phyloP scores from a whole-genome alignment of 2,329 filamentous ascomycete genomes.

The Pseudogymnoascus sp. region DNA sequence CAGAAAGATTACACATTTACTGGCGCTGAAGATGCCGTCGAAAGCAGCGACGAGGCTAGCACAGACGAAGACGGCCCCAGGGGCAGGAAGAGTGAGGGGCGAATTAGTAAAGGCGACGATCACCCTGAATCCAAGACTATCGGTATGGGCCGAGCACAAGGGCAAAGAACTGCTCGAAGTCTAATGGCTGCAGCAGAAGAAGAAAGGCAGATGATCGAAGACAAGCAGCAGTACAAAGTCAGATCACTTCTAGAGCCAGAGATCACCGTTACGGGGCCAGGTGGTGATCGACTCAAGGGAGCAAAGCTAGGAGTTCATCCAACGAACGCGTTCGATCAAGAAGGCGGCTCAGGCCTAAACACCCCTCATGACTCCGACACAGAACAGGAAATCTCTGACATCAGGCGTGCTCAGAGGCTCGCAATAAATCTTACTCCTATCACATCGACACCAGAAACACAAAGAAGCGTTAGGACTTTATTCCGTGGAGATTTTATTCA shows the following conservation, averaged over 20 bases:
- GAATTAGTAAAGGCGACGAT: slow-evolving; percentile 29
- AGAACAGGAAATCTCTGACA: slow-evolving; percentile 75
- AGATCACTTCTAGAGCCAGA: slow-evolving; percentile 46
- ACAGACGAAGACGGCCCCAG: slow-evolving; percentile 61
- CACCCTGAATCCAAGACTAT: slow-evolving; percentile 28
- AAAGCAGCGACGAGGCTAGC: slow-evolving; percentile 32
- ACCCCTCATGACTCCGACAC: slow-evolving; percentile 73
- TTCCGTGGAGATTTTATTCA: slow-evolving; percentile 77
- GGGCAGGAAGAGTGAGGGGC: slow-evolving; percentile 48
- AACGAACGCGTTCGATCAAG: slow-evolving; percentile 71
- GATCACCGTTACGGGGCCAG: slow-evolving; percentile 56
- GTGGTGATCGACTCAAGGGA: slow-evolving; percentile 51
- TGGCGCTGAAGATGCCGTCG: slow-evolving; percentile 23
- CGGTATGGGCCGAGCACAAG: slow-evolving; percentile 30
- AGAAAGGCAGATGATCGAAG: slow-evolving; percentile 54
- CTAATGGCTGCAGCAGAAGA: slow-evolving; percentile 69
- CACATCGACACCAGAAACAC: slow-evolving; percentile 64
- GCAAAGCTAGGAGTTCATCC: slow-evolving; percentile 63
- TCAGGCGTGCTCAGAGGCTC: slow-evolving; percentile 80
- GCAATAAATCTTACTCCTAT: slow-evolving; percentile 74
- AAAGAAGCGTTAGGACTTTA: slow-evolving; percentile 81
- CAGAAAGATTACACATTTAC: slow-evolving; percentile 25
- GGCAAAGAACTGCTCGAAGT: slow-evolving; percentile 45
- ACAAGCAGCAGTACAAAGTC: slow-evolving; percentile 23
- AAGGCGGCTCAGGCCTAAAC: slow-evolving; percentile 43